Evolutionary conservation across 805 yeast genomes (phyloP).

Genomic region (Candida michaelii): DNA sequence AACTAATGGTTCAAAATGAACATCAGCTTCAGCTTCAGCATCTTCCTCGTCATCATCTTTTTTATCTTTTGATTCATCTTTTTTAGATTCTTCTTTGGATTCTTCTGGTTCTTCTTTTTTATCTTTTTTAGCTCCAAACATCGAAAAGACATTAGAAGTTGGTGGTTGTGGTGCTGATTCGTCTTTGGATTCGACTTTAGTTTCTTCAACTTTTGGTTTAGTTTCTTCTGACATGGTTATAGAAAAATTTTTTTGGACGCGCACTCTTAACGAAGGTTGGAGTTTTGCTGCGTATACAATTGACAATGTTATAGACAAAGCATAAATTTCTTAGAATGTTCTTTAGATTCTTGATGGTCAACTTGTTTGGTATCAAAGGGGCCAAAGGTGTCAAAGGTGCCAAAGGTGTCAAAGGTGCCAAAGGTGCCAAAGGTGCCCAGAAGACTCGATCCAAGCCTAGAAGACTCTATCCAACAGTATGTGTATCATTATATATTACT

Average conservation of each 20-base stretch:
- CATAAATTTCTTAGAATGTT: too few relatives aligned
- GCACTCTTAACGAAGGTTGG: too few relatives aligned
- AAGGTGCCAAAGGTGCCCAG: too few relatives aligned
- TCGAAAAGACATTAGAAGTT: constrained; percentile 80
- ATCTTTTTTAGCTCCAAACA: constrained; percentile 91
- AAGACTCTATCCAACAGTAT: too few relatives aligned
- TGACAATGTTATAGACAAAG: too few relatives aligned
- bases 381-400: too few relatives aligned
- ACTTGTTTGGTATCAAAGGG: too few relatives aligned
- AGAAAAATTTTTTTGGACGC: constrained; percentile 3
- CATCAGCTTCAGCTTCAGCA: constrained; percentile 66
- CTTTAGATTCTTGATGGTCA: too few relatives aligned
- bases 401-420: too few relatives aligned
- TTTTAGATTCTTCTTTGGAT: constrained; percentile 16
- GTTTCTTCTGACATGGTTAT: constrained; percentile 20
- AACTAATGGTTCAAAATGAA: constrained; percentile 95
- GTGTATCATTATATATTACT: too few relatives aligned
- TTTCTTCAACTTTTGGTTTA: constrained; percentile 18
- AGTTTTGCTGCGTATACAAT: too few relatives aligned
- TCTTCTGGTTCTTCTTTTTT: constrained; percentile 47
- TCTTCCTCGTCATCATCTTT: constrained; percentile 59
- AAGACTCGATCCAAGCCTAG: too few relatives aligned
- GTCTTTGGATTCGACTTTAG: neutral
- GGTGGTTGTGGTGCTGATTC: constrained; percentile 37
- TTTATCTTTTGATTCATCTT: constrained; percentile 26